Evolutionary conservation across 2,329 filamentous ascomycete genomes (phyloP).

Genomic region (Colletotrichum brevisporum): DNA sequence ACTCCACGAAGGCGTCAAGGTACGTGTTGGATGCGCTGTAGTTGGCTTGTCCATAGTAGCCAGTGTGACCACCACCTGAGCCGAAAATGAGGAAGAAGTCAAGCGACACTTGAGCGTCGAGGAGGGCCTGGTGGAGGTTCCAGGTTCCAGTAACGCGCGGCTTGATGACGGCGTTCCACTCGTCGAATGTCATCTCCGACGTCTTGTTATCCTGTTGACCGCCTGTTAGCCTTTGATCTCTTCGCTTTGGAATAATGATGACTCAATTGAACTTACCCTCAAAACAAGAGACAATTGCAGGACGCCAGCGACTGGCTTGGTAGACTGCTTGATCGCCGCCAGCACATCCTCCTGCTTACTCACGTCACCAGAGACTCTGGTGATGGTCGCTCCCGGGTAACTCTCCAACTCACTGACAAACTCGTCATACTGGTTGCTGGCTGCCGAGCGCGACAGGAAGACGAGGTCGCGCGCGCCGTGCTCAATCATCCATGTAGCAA

Average conservation of each 20-base stretch:
- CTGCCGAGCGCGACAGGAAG: slow-evolving; percentile 46
- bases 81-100: slow-evolving; percentile 64
- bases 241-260: background rate
- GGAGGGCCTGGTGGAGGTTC: slow-evolving; percentile 54
- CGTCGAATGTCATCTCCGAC: slow-evolving; percentile 51
- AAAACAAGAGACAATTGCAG: slow-evolving; percentile 21
- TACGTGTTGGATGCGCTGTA: slow-evolving; percentile 58
- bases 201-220: slow-evolving; percentile 10
- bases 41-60: slow-evolving; percentile 54
- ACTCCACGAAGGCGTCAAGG: slow-evolving; percentile 55
- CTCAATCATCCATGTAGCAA: slow-evolving; percentile 49
- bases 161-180: slow-evolving; percentile 49
- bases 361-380: slow-evolving; percentile 25
- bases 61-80: slow-evolving; percentile 61
- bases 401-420: slow-evolving; percentile 43
- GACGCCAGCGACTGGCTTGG: slow-evolving; percentile 24
- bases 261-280: background rate
- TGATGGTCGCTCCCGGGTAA: slow-evolving; percentile 12
- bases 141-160: slow-evolving; percentile 57
- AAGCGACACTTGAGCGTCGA: slow-evolving; percentile 41
- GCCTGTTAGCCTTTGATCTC: background rate
- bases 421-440: background rate
- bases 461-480: slow-evolving; percentile 47
- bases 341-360: slow-evolving; percentile 7
- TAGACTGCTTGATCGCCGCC: slow-evolving; percentile 2